A percentile compares a stretch with the other conserved stretches of the same genome.
Evolutionary conservation across 208 protist genomes (phyloP).

Genomic region (Crithidia acanthocephali): DNA sequence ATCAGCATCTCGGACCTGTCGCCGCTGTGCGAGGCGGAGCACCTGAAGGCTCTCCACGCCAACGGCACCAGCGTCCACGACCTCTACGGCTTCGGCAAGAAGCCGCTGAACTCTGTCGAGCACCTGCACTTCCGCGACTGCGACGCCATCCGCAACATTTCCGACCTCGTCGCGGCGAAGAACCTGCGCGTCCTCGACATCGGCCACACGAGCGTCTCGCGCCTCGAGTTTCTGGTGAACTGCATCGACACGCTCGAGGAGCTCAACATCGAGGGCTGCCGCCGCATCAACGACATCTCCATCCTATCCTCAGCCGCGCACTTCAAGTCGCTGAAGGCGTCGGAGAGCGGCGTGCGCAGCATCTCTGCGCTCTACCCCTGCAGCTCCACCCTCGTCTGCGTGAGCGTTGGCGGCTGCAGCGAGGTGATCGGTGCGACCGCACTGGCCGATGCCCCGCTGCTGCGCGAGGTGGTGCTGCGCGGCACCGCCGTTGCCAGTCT

Average conservation of each 20-base stretch:
- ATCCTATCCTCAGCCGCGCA: constrained; percentile 2
- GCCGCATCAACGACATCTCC: constrained; percentile 14
- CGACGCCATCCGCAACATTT: constrained; percentile 13
- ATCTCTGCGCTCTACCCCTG: constrained; percentile 9
- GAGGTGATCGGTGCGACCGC: constrained; percentile 2
- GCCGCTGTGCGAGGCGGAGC: constrained; percentile 13
- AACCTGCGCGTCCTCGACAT: constrained; percentile 16
- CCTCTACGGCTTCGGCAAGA: constrained; percentile 21
- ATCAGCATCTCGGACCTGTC: constrained; percentile 16
- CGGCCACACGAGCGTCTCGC: constrained; percentile 15
- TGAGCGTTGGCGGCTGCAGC: constrained; percentile 12
- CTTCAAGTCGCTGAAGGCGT: constrained; percentile 14
- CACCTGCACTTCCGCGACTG: constrained; percentile 18
- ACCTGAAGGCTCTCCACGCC: constrained; percentile 14
- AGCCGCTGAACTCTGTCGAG: constrained; percentile 10
- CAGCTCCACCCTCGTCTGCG: constrained; percentile 18
- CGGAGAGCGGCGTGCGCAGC: constrained; percentile 10
- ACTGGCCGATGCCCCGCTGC: constrained; percentile 14
- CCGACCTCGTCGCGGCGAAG: constrained; percentile 18
- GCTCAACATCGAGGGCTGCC: constrained; percentile 19
- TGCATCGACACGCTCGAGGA: constrained; percentile 20
- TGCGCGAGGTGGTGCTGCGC: constrained; percentile 14
- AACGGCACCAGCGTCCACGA: constrained; percentile 13
- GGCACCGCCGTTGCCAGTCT: constrained; percentile 13
- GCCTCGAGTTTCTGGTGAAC: constrained; percentile 18